Base-by-base conservation (phyloP, 371 early-diverging fungal species). In the Choanephora cucurbitarum region DNA sequence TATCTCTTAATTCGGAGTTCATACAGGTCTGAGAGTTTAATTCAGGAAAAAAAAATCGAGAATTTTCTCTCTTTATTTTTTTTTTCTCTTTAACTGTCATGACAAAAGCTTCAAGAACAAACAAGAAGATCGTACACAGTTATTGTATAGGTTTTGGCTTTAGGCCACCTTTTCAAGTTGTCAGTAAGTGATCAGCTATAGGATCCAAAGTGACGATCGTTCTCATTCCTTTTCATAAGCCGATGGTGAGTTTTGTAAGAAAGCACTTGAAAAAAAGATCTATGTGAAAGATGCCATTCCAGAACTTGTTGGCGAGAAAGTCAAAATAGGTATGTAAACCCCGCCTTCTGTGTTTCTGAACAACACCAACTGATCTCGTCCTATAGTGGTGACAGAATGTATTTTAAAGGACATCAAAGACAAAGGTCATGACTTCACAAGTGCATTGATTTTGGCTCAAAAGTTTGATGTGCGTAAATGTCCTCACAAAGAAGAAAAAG, bases 91-190 rank as follows among this genome's bases (percentile, higher is more conserved):
- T 23, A 19, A 50, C 45, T n/a, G 9, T 34, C 14, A 28, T 56
- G 49, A 76, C 86, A 17, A 94, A 94, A 63, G 78, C 90, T 44
- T 77, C 81, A 43, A 92, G 92, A 67, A 77, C 80, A 32, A 90
- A 89, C 67, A 90, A 86, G 70, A 84, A 86, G 60, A 79, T 72
- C 52, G 91, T 96, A 85, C 75, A 80, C 57, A 70, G 90, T 40
- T 96, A 95, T 77, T 69, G 75, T 43, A 69, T 82, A 59, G 78
- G 82, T 1, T 95, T 90, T 72, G 90, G 88, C 1, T 96, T 96
- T 70, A 79, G 91, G 53, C 87, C 87, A 51, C 97, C 97, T 14
- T 96, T 87, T 75, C 97, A 96, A 67, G 71, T 96, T 9, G 52
- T 96, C 31, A 69, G 92, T 91, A 82, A 58, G 75, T 59, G n/a